Evolutionary conservation across 768 basidiomycete genomes (phyloP), one percentile per base, ranked within the genome.

Genomic region (Auriscalpium vulgare): DNA sequence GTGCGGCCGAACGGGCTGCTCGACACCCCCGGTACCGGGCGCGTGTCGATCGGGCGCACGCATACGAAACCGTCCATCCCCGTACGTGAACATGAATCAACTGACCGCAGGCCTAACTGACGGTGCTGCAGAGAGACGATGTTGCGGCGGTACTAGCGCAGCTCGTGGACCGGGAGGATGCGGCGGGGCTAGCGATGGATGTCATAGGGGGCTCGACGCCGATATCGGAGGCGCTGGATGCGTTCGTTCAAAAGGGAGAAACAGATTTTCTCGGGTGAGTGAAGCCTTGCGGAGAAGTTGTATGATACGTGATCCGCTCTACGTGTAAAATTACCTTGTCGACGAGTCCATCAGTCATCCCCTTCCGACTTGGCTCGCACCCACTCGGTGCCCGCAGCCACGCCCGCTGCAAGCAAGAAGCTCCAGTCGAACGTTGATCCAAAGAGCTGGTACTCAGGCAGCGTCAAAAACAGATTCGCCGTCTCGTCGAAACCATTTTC

Each of bases 361-460:
- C 40, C 40, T 13, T 6, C 8, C 40, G 29, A 29, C 35, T 29
- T 44, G 9, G 37, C 55, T 8, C 53, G 55, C 16, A 73, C 73
- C 87, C 88, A 90, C 48, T 79, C 74, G n/a, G 75, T 67, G 3
- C 74, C 60, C 10, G 71, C 72, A 9, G 78, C 81, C 7, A 67
- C 70, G 1, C 62, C 72, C 2, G 85, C 83, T n/a, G 84, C 75
- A 4, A 81, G 34, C 29, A 91, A 70, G 69, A 89, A 89, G 19
- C 83, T 73, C 74, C 80, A 81, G 66, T 91, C 88, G 64, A 91
- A 91, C 38, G 89, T 71, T 3, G 80, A 71, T 16, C 85, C 86
- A 61, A 91, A 90, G 14, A 87, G 74, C 59, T 86, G 80, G 59
- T 84, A 91, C 46, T 78, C 78, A 1, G 89, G 89, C 23, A 91